phyloP scores from a whole-genome alignment of 176 grass and related monocot genomes.

The Dendrocalamus sinicus region DNA sequence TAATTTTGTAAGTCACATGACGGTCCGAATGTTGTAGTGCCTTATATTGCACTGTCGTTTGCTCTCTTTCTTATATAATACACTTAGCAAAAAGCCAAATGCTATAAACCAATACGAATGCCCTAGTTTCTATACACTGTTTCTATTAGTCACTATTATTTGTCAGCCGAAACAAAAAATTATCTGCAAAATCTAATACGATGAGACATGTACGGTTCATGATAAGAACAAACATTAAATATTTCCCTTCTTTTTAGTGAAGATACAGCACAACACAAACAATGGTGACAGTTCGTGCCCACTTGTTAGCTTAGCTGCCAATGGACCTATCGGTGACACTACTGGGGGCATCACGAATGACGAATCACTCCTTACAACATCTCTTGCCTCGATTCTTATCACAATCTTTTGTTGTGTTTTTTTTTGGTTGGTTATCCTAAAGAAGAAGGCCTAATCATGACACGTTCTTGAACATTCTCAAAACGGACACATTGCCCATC shows the following conservation, averaged over 20 bases:
- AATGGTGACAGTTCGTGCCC: background rate
- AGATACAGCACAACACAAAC: background rate
- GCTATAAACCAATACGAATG: rapidly evolving
- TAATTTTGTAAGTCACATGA: too few species aligned
- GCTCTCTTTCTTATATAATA: too few species aligned
- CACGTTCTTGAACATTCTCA: constrained; percentile 28
- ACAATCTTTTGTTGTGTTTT: background rate
- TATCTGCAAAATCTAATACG: too few species aligned
- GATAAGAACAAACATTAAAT: constrained; percentile 18
- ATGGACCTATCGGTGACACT: background rate
- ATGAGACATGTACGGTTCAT: background rate
- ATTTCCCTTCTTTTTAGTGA: background rate
- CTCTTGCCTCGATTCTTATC: background rate
- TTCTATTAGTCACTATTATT: too few species aligned
- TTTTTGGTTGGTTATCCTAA: background rate
- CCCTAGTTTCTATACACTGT: too few species aligned
- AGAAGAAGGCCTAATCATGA: background rate
- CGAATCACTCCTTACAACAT: constrained; percentile 13
- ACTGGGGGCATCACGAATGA: background rate
- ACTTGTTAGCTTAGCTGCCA: background rate
- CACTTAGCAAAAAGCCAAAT: too few species aligned
- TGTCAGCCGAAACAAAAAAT: too few species aligned
- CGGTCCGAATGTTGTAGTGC: too few species aligned
- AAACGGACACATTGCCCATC: constrained; percentile 31
- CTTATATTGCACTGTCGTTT: too few species aligned